Evolutionary conservation across 2,329 filamentous ascomycete genomes (phyloP).

Genomic region (Alternaria consortialis): DNA sequence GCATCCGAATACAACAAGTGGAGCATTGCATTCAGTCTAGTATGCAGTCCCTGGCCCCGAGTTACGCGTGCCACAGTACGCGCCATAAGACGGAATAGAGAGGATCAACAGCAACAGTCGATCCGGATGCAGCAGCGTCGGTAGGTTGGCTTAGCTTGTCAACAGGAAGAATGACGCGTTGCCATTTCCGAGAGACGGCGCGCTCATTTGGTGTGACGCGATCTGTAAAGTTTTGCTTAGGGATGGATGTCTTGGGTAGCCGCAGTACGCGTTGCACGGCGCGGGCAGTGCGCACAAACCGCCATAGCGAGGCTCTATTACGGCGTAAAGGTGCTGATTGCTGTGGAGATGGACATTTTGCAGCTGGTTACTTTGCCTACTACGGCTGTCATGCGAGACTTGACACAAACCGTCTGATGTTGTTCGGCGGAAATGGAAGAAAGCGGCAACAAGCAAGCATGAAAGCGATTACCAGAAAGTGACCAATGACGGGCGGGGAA

Average conservation of each 20-base stretch:
- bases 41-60: slow-evolving; percentile 26
- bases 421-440: slow-evolving; percentile 15
- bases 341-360: slow-evolving; percentile 11
- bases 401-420: slow-evolving; percentile 27
- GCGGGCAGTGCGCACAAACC: slow-evolving; percentile 35
- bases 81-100: slow-evolving; percentile 26
- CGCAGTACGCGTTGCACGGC: slow-evolving; percentile 36
- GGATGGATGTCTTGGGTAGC: slow-evolving; percentile 37
- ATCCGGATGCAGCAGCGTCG: slow-evolving; percentile 26
- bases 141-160: slow-evolving; percentile 26
- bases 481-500: slow-evolving; percentile 27
- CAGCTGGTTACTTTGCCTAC: slow-evolving; percentile 25
- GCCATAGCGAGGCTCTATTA: slow-evolving; percentile 12
- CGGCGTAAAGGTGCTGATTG: background rate
- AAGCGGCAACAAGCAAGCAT: slow-evolving; percentile 16
- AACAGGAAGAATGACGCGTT: slow-evolving; percentile 27
- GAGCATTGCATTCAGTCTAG: slow-evolving; percentile 22
- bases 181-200: slow-evolving; percentile 21
- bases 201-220: slow-evolving; percentile 31
- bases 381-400: slow-evolving; percentile 29
- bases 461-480: slow-evolving; percentile 12
- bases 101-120: slow-evolving; percentile 38
- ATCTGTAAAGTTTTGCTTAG: slow-evolving; percentile 26
- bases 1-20: slow-evolving; percentile 33
- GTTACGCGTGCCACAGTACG: slow-evolving; percentile 34